Percentiles rank a stretch among this genome's conserved stretches.
phyloP scores from a whole-genome alignment of 306 rosid genomes.

The Rubus parviflorus region DNA sequence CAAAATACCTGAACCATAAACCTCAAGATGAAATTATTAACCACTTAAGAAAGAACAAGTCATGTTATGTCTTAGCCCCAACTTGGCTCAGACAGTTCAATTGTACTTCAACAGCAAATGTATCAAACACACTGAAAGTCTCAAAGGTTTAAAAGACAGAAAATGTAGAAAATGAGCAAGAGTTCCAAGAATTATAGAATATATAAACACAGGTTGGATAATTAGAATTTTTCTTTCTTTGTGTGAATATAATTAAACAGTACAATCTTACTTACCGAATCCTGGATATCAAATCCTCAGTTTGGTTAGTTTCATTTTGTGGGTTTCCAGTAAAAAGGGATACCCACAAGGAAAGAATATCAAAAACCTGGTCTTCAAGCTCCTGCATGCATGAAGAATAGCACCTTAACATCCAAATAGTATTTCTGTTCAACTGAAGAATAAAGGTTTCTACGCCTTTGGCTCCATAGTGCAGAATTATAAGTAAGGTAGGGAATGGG shows the following conservation, averaged over 20 bases:
- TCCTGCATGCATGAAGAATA: constrained; percentile 56
- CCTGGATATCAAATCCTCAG: constrained; percentile 65
- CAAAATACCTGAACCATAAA: background rate
- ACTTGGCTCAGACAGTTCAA: constrained; percentile 3
- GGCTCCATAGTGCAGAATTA: background rate
- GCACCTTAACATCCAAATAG: constrained; percentile 25
- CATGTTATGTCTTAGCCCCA: background rate
- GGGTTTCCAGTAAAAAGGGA: constrained; percentile 66
- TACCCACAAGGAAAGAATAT: constrained; percentile 93
- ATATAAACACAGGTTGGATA: background rate
- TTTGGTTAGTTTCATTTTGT: constrained; percentile 52
- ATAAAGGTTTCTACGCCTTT: background rate
- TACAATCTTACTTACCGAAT: constrained; percentile 55
- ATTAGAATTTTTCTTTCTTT: background rate
- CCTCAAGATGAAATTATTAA: background rate
- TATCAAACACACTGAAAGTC: background rate
- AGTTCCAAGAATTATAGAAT: background rate
- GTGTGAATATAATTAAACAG: background rate
- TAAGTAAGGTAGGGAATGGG: background rate
- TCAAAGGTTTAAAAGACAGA: constrained; percentile 7
- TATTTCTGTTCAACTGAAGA: constrained; percentile 9
- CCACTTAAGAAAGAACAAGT: background rate
- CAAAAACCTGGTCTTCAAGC: constrained; percentile 88
- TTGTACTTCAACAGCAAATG: background rate
- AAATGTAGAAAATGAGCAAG: background rate